Conservation (phyloP, 2,329 filamentous ascomycete genomes). For the Knufia fluminis region DNA sequence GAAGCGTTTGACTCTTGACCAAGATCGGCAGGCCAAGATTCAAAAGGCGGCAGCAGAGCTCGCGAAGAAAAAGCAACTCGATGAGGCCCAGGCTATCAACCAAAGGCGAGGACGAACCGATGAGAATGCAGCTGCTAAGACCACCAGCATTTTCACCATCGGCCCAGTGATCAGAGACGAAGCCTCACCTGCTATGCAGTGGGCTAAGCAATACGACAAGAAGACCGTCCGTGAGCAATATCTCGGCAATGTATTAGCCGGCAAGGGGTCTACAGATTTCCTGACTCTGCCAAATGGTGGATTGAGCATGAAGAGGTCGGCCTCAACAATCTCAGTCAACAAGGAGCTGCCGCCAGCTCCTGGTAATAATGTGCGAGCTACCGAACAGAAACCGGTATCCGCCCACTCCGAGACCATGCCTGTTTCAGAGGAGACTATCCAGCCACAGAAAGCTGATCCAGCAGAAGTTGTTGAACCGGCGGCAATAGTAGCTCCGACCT, state of each 20-base stretch:
- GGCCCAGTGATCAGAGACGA: conserved; percentile 77
- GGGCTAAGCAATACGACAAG: conserved; percentile 92
- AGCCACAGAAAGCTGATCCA: background rate
- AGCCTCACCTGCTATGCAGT: conserved; percentile 89
- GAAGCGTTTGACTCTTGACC: conserved; percentile 77
- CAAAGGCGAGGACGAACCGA: conserved; percentile 50
- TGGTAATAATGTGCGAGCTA: conserved; percentile 5
- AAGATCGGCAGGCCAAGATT: conserved; percentile 86
- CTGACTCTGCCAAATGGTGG: conserved; percentile 30
- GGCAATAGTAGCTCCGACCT: background rate
- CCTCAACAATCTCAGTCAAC: conserved; percentile 19
- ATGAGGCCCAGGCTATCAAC: conserved; percentile 43
- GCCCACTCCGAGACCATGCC: background rate
- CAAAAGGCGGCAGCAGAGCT: conserved; percentile 82
- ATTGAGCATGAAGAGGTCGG: conserved; percentile 23
- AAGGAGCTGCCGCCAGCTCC: conserved; percentile 19
- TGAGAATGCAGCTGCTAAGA: conserved; percentile 52
- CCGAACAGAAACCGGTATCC: conserved; percentile 12
- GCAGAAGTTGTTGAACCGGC: background rate
- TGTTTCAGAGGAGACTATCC: conserved; percentile 10
- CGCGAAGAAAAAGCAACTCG: conserved; percentile 58
- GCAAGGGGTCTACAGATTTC: conserved; percentile 52
- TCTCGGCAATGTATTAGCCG: conserved; percentile 61
- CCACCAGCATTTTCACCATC: conserved; percentile 79
- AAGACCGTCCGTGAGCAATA: conserved; percentile 79